phyloP scores from a whole-genome alignment of 2,329 filamentous ascomycete species.

The Cordyceps tenuipes region DNA sequence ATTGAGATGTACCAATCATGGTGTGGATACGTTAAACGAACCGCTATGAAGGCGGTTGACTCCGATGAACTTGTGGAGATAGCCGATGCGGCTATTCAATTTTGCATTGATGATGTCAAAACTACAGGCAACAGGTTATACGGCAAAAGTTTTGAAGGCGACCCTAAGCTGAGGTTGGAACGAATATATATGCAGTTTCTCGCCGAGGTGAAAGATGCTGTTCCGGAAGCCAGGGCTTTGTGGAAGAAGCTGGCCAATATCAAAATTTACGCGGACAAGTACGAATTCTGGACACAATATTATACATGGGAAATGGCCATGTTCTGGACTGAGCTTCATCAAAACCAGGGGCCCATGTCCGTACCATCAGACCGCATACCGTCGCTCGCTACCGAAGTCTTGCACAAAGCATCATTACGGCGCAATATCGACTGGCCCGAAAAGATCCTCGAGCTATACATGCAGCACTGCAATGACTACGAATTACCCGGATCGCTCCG shows the following conservation, averaged over 20 bases:
- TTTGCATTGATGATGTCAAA: constrained; percentile 77
- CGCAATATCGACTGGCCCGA: constrained; percentile 68
- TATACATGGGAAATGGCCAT: constrained; percentile 84
- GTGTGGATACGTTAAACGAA: constrained; percentile 87
- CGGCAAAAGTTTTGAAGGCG: constrained; percentile 68
- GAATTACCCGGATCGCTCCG: constrained; percentile 71
- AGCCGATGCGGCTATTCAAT: constrained; percentile 80
- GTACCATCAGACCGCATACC: constrained; percentile 41
- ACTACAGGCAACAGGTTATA: constrained; percentile 70
- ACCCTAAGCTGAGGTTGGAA: constrained; percentile 81
- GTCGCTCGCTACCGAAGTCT: constrained; percentile 63
- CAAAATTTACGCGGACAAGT: constrained; percentile 63
- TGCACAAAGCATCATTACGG: constrained; percentile 60
- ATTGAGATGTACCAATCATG: constrained; percentile 88
- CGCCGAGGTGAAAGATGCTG: constrained; percentile 71
- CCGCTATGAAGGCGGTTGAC: constrained; percentile 65
- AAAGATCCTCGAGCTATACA: constrained; percentile 63
- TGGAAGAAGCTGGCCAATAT: constrained; percentile 63
- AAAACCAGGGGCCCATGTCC: constrained; percentile 30
- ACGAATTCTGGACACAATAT: constrained; percentile 90
- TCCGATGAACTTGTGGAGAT: constrained; percentile 79
- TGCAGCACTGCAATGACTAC: constrained; percentile 81
- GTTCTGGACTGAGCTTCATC: constrained; percentile 31
- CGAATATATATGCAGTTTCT: constrained; percentile 88
- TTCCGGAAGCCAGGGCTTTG: constrained; percentile 66